Evolutionary conservation across 176 grass and related monocot species (phyloP), one percentile per base, ranked within the genome.

Genomic region (Tuctoria greenei): DNA sequence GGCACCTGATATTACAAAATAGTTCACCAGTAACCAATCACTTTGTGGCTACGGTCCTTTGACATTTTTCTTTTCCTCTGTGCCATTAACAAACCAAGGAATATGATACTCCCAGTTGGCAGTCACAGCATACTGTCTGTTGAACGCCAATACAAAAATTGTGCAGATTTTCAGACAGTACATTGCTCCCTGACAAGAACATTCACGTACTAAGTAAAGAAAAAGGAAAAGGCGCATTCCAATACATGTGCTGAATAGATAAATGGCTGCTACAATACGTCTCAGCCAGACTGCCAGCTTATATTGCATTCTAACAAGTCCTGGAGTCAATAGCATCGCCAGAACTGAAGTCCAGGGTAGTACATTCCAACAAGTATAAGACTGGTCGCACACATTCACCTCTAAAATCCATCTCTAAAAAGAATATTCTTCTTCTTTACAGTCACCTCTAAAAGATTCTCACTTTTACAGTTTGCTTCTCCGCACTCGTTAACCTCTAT

Each of bases 1-100:
- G 73, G 73, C 73, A 63, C 40, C 41, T 63, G 73, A 47, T 75
- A 13, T 44, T 75, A 23, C 73, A 47, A 47, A 47, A 63, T 59
- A 0, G 74, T 7, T 31, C 74, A 76, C 74, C 31, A 31, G 31
- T 31, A 31, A 31, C 31, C 60, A 76, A 45, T 37, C 27, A 61
- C 43, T 27, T 36, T 64, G 74, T 64, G 6, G 10, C 26, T 64
- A 37, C 43, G 37, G 58, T 51, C 51, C 14, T 67, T 40, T 38
- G 39, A 28, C 59, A 41, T 67, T 77, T 58, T 60, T 54, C 61
- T 57, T 67, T 12, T 39, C 25, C 61, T 25, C 20, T 3, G 8
- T 64, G 67, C 42, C 81, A 62, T 57, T 25, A 75, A 60, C 60
- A 55, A 55, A 25, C 10, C 47, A 31, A 40, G 36, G 11, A 40